Evolutionary conservation across 768 basidiomycete species (phyloP), one percentile per base, ranked within the genome.

Genomic region (Suillus americanus): DNA sequence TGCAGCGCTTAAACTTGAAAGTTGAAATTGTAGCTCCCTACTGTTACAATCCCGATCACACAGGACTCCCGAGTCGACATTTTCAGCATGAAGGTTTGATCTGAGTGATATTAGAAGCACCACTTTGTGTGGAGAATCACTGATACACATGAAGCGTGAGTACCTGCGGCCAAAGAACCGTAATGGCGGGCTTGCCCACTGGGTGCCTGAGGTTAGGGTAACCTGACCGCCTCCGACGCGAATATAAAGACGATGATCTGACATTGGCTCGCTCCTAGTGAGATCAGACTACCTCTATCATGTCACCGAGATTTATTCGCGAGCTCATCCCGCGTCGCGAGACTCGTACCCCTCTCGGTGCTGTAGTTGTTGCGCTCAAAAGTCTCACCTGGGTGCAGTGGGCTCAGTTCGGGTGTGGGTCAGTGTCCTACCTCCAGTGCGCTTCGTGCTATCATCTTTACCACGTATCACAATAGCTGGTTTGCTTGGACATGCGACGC

Each of bases 401-500:
- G 78, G 83, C 83, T 4, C 81, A 85, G 62, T 88, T 88, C 74
- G 85, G 80, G 72, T 80, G 82, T 56, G 86, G 88, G 85, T 86
- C 69, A 57, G 71, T 70, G n/a, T 62, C 56, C 9, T 10, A 14
- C 28, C 14, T 30, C 30, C 33, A 57, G 53, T 13, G 33, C 3
- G 1, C 53, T 13, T n/a, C 20, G 4, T 14, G 16, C 25, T 1
- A 40, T 43, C 38, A 40, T 40, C 13, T 25, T 20, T n/a, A 45
- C 28, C 30, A 35, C 16, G 55, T 43, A 35, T 41, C 51, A 37
- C 1, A 28, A 28, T 67, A 90, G 88, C 48, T 94, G 89, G 89
- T 79, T 95, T 18, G 91, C 92, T 0, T 95, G 94, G 94, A 89
- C 88, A 2, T 89, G 86, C 75, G 92, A 94, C 71, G 91, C 92